Base-by-base conservation (phyloP, 768 basidiomycete genomes). In the Tubosaeta sp. region DNA sequence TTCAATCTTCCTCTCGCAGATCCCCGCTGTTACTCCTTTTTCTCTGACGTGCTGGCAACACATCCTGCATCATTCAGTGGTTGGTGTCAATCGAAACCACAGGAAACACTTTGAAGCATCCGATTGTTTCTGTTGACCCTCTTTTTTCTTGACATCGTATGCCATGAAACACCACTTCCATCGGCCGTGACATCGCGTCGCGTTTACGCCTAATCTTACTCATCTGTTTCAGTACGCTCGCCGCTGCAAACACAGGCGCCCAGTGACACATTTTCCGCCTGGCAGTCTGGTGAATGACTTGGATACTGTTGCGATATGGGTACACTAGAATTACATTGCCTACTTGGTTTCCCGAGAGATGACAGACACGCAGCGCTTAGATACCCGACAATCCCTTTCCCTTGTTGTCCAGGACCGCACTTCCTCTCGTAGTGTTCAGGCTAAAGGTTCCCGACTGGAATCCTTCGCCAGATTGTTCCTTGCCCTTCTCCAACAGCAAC, bases 401-500 rank as follows among this genome's bases (percentile, higher is more conserved):
- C 46, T 62, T 70, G 57, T 40, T 76, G 58, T 79, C 75, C 36
- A 75, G 41, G 18, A 56, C 39, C 8, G 59, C 60, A 54, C 72
- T 76, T 44, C 73, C 72, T 53, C 69, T 65, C 45, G 61, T 39
- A 3, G 58, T 7, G 40, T 70, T 66, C 44, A 44, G 38, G 8
- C 36, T 36, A 31, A 31, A 56, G 1, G 27, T 34, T 14, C 47
- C 50, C 18, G 68, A 57, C 35, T 64, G 56, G 48, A 82, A 68
- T 19, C 70, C 74, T 18, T 86, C 84, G 11, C 72, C 70, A 4
- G 72, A 49, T 59, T 88, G 81, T 46, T 77, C 73, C 49, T 69
- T 78, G 39, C 91, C 91, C 51, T 81, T 79, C 65, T 80, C 59
- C 51, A 94, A 74, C 52, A 93, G 74, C 19, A 65, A 64, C 42